These are phyloP conservation scores for Coemansia sp. DNA, from an alignment of 192 early-diverging fungal genomes.

Conservation along the genomic window DNA sequence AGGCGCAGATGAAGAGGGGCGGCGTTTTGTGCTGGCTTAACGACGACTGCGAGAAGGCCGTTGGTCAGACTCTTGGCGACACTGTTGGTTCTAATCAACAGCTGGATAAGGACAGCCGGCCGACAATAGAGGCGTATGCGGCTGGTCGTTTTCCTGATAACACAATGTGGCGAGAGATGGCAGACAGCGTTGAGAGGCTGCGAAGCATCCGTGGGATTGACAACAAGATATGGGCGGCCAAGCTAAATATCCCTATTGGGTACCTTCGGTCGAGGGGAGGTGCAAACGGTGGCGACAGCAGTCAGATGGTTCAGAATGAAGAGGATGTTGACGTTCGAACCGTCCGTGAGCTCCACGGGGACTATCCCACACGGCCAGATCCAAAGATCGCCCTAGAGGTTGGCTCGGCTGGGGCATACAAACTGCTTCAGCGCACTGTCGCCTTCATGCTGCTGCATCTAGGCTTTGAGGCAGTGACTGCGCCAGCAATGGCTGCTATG, in stretches of 20 bases:
- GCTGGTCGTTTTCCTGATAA: slow-evolving; percentile 45
- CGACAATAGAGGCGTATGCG: slow-evolving; percentile 45
- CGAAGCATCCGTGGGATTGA: slow-evolving; percentile 61
- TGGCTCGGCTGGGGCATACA: slow-evolving; percentile 59
- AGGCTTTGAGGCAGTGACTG: slow-evolving; percentile 84
- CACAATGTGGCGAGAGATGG: slow-evolving; percentile 51
- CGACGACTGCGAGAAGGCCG: slow-evolving; percentile 46
- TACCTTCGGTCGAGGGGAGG: slow-evolving; percentile 5
- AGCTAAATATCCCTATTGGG: slow-evolving; percentile 53
- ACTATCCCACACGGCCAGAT: slow-evolving; percentile 33
- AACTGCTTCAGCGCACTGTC: slow-evolving; percentile 61
- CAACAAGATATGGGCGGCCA: slow-evolving; percentile 60
- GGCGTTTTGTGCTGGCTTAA: slow-evolving; percentile 52
- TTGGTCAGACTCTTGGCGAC: slow-evolving; percentile 7
- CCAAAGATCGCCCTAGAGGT: slow-evolving; percentile 58
- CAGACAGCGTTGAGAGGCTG: slow-evolving; percentile 57
- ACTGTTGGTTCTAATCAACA: not conserved
- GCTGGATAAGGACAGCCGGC: slow-evolving; percentile 1
- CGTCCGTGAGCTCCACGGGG: slow-evolving; percentile 19
- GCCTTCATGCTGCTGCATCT: slow-evolving; percentile 77
- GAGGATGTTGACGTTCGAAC: slow-evolving; percentile 44
- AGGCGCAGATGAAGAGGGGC: slow-evolving; percentile 20
- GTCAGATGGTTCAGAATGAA: not conserved
- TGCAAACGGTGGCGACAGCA: not conserved
- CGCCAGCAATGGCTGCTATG: slow-evolving; percentile 65